A percentile compares a stretch with the other conserved stretches of the same genome.
Evolutionary conservation across 1,284 basidiomycete genomes (phyloP).

Genomic region (Ganoderma sp.): DNA sequence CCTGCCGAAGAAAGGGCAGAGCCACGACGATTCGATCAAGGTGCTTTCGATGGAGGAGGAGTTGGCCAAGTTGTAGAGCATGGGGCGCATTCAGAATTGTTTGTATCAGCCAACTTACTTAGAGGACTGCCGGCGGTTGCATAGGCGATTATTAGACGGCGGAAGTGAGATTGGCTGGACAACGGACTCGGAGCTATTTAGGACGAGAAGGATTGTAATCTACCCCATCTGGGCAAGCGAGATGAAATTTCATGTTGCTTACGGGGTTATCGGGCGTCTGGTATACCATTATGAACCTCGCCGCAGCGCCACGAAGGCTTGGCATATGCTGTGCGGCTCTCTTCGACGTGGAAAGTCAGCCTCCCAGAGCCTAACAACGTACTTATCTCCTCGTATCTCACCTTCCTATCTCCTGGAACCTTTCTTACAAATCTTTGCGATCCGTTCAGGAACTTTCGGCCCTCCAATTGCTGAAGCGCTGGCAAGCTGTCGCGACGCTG

Average conservation of each 20-base stretch:
- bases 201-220: background rate
- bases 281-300: background rate
- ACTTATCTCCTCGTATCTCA: background rate
- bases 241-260: background rate
- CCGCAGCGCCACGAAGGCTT: background rate
- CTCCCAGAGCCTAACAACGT: background rate
- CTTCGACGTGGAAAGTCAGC: background rate
- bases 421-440: background rate
- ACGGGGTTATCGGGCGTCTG: background rate
- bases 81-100: too few relatives aligned
- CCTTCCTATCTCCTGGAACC: background rate
- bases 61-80: background rate
- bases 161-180: background rate
- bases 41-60: constrained; percentile 9
- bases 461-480: background rate
- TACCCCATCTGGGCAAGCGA: background rate
- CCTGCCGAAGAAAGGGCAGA: constrained; percentile 4
- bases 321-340: too few relatives aligned
- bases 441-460: too few relatives aligned
- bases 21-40: too few relatives aligned
- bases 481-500: background rate
- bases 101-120: background rate
- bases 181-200: background rate
- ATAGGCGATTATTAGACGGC: background rate
- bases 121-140: background rate